Percentiles rank a stretch among this genome's conserved stretches.
Conservation (phyloP, 768 basidiomycete species). For the Hortiboletus flavorubellus region DNA sequence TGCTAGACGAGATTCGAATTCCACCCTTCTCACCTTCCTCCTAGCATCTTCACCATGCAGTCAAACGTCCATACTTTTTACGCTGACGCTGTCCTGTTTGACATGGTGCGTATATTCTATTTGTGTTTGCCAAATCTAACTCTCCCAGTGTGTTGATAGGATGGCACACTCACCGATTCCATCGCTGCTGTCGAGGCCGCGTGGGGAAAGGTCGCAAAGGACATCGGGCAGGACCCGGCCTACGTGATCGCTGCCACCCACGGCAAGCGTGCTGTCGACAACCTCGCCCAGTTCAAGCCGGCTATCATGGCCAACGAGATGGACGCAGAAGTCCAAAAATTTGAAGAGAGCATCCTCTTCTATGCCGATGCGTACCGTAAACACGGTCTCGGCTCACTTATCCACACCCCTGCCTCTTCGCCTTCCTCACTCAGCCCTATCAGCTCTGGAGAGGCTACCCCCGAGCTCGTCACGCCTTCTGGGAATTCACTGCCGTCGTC, state of each 20-base stretch:
- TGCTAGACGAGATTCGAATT: conserved; percentile 15
- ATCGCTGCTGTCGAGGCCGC: conserved; percentile 73
- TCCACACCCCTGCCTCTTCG: conserved; percentile 19
- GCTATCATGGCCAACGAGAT: conserved; percentile 52
- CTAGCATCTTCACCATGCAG: conserved; percentile 17
- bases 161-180: conserved; percentile 71
- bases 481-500: conserved; percentile 41
- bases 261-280: conserved; percentile 75
- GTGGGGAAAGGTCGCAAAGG: conserved; percentile 68
- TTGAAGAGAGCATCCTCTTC: conserved; percentile 63
- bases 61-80: conserved; percentile 37
- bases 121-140: conserved; percentile 21
- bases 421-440: conserved; percentile 15
- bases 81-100: conserved; percentile 61
- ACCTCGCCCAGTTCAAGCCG: conserved; percentile 61
- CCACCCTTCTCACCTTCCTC: neutral
- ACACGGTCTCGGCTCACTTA: conserved; percentile 39
- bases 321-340: conserved; percentile 54
- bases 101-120: conserved; percentile 48
- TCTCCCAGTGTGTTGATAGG: conserved; percentile 37
- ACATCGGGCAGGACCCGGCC: conserved; percentile 64
- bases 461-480: conserved; percentile 37
- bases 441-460: conserved; percentile 39
- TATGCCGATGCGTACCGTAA: conserved; percentile 57
- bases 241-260: conserved; percentile 74